These are phyloP conservation scores for Diaporthe vexans DNA, from an alignment of 2,329 filamentous ascomycete species.

Conservation along the genomic window DNA sequence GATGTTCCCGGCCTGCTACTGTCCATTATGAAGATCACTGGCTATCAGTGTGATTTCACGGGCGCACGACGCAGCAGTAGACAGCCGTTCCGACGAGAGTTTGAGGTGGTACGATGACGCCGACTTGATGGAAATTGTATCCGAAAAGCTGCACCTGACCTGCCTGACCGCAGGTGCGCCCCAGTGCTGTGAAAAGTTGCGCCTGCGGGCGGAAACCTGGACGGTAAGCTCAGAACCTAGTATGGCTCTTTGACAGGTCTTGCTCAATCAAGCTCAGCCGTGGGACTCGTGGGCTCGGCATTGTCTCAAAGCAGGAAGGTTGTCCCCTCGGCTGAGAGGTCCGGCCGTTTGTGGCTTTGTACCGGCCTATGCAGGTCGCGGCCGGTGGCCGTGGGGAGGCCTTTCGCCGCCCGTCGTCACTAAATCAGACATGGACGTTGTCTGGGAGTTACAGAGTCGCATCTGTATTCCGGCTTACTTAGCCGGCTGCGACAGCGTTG, in stretches of 20 bases:
- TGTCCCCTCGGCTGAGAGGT: constrained; percentile 17
- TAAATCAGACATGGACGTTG: background rate
- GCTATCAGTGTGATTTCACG: background rate
- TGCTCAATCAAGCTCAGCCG: constrained; percentile 23
- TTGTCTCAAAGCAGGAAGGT: constrained; percentile 31
- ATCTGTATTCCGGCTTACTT: constrained; percentile 11
- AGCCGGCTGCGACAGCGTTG: constrained; percentile 26
- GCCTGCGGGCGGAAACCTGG: background rate
- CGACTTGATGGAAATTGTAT: constrained; percentile 13
- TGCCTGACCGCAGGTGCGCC: background rate
- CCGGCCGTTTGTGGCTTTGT: constrained; percentile 21
- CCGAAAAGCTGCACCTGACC: constrained; percentile 2
- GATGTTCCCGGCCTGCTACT: constrained; percentile 5
- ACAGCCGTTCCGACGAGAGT: constrained; percentile 29
- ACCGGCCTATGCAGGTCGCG: constrained; percentile 9
- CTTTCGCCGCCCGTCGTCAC: constrained; percentile 4
- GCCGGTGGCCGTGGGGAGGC: constrained; percentile 1
- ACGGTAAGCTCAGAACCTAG: constrained; percentile 1
- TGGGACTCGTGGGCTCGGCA: constrained; percentile 29
- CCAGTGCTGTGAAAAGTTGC: background rate
- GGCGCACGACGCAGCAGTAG: constrained; percentile 12
- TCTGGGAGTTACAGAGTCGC: constrained; percentile 12
- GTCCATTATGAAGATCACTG: constrained; percentile 3
- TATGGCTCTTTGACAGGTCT: constrained; percentile 16
- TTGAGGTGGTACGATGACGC: constrained; percentile 13